Percentiles rank a stretch among this genome's conserved stretches.
Evolutionary conservation across 306 rosid species (phyloP).

Genomic region (Datisca glomerata): DNA sequence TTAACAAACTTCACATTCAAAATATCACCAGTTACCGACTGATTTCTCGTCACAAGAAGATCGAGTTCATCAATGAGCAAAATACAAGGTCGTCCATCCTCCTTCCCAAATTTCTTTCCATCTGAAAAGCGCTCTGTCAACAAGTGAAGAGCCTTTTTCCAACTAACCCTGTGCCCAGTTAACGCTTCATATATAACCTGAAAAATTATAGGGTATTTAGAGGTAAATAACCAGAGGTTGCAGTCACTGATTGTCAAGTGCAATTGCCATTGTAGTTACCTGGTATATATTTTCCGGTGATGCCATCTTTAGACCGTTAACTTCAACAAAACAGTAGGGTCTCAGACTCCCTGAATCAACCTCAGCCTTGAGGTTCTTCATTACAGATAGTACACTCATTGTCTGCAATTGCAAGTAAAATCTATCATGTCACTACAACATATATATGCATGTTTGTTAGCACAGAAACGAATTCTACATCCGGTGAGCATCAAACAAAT

Average conservation of each 20-base stretch:
- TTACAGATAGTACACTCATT: slow-evolving; percentile 71
- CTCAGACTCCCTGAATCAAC: slow-evolving; percentile 66
- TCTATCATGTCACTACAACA: slow-evolving; percentile 10
- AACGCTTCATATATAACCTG: slow-evolving; percentile 90
- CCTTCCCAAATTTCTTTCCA: slow-evolving; percentile 47
- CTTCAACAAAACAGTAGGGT: slow-evolving; percentile 87
- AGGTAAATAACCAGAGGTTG: slow-evolving; percentile 5
- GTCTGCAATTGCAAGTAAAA: slow-evolving; percentile 37
- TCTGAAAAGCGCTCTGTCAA: slow-evolving; percentile 68
- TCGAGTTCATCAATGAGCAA: slow-evolving; percentile 95
- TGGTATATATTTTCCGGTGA: slow-evolving; percentile 78
- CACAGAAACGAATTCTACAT: no score
- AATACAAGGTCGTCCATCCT: slow-evolving; percentile 77
- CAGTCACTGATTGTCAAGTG: slow-evolving; percentile 11
- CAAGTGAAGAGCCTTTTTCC: slow-evolving; percentile 88
- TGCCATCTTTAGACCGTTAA: slow-evolving; percentile 88
- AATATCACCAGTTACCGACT: slow-evolving; percentile 50
- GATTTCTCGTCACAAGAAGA: slow-evolving; percentile 95
- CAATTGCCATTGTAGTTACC: slow-evolving; percentile 26
- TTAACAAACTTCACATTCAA: slow-evolving; percentile 11
- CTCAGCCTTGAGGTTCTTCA: slow-evolving; percentile 75
- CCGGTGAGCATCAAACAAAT: no score
- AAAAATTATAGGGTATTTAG: slow-evolving; percentile 13
- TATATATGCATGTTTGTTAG: no score
- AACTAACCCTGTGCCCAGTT: slow-evolving; percentile 74